phyloP scores from a whole-genome alignment of 768 basidiomycete genomes.

The Naganishia randhawae region DNA sequence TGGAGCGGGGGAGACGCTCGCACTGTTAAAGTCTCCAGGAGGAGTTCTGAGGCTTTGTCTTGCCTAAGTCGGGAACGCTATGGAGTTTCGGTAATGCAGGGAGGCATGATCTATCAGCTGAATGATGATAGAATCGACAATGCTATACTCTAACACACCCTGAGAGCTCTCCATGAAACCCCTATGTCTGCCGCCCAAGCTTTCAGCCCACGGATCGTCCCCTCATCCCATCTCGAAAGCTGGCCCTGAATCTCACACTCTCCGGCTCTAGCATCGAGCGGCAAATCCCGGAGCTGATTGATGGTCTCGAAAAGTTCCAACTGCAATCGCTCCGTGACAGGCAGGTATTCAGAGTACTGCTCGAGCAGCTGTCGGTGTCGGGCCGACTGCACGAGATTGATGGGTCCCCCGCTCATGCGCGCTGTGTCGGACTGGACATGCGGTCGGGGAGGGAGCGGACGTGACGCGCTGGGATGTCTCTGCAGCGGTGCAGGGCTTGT shows the following conservation, averaged over 20 bases:
- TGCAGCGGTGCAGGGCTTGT: too few relatives aligned
- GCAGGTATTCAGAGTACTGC: conserved; percentile 15
- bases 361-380: conserved; percentile 7
- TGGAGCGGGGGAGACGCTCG: not conserved
- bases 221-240: conserved; percentile 13
- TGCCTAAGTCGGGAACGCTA: conserved; percentile 16
- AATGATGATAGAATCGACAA: not conserved
- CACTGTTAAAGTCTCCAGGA: conserved; percentile 3
- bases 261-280: not conserved
- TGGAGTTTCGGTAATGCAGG: too few relatives aligned
- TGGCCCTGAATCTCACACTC: not conserved
- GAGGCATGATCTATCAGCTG: not conserved
- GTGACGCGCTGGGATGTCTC: not conserved
- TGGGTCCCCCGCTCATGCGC: not conserved
- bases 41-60: conserved; percentile 23
- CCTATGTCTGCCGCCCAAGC: conserved; percentile 22
- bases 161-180: conserved; percentile 22
- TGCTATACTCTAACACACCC: not conserved
- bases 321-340: conserved; percentile 1
- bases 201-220: not conserved
- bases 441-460: not conserved
- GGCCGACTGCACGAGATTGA: not conserved
- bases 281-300: conserved; percentile 5
- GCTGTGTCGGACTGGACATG: not conserved
- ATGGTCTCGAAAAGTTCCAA: conserved; percentile 8